Conservation (phyloP, 2,329 filamentous ascomycete genomes). For the Cladosporium sp. region DNA sequence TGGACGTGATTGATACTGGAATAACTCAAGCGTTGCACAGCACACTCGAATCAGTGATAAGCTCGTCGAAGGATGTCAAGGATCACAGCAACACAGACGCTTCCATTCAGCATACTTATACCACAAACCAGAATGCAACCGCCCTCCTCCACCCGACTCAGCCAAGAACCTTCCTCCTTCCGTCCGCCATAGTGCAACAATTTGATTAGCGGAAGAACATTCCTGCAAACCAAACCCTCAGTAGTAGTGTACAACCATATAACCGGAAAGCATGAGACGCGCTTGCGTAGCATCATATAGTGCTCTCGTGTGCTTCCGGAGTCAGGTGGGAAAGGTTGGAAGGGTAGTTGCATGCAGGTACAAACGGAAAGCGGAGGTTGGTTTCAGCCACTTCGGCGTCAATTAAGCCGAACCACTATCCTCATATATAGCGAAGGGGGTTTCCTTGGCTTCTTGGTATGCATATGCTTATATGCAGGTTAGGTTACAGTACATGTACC, state of each 20-base stretch:
- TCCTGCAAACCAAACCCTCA: neutral
- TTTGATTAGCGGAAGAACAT: conserved; percentile 3
- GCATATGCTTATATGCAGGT: neutral
- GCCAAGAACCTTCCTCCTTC: neutral
- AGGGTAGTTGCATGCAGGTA: neutral
- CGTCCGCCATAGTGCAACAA: neutral
- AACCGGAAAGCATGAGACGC: conserved; percentile 1
- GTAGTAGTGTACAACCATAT: neutral
- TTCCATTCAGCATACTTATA: neutral
- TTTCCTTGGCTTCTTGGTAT: neutral
- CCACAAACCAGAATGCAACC: neutral
- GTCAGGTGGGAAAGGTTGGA: neutral
- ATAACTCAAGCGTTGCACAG: neutral
- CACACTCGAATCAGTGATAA: neutral
- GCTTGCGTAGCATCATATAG: conserved; percentile 8
- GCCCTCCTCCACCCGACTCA: neutral
- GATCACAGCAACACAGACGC: neutral
- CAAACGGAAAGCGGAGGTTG: neutral
- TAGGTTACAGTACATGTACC: neutral
- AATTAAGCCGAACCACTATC: neutral
- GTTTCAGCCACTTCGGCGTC: neutral
- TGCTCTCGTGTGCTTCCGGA: neutral
- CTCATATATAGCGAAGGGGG: neutral
- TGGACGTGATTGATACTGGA: neutral
- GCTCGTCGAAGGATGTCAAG: neutral